Evolutionary conservation across 2,329 filamentous ascomycete species (phyloP).

Genomic region (Arthrinium phaeospermum): DNA sequence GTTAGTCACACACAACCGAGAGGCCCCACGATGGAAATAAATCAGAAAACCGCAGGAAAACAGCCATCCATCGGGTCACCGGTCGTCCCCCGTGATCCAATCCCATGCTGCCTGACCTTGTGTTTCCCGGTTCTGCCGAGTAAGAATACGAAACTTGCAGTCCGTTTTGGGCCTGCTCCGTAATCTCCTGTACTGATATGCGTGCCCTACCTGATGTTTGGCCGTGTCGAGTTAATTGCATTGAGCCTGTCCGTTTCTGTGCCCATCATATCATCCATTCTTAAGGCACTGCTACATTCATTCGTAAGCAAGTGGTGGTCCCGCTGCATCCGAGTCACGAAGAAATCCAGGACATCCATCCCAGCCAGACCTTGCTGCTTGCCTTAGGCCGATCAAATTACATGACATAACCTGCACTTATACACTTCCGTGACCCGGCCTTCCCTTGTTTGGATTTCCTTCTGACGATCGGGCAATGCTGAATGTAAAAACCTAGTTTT

Average conservation of each 20-base stretch:
- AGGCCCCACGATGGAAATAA: background rate
- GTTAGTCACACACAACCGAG: background rate
- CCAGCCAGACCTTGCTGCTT: background rate
- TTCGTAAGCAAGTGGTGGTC: conserved; percentile 8
- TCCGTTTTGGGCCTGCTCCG: background rate
- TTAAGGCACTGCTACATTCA: background rate
- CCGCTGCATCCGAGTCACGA: conserved; percentile 14
- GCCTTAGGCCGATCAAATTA: conserved; percentile 3
- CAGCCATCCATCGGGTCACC: background rate
- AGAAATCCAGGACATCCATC: background rate
- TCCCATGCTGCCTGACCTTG: background rate
- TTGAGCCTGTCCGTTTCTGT: background rate
- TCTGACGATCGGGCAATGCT: conserved; percentile 7
- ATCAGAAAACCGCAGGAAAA: background rate
- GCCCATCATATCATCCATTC: background rate
- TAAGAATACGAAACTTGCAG: background rate
- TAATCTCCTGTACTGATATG: background rate
- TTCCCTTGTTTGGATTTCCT: conserved; percentile 12
- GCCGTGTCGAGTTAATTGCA: background rate
- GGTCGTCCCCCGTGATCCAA: background rate
- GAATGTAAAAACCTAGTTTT: conserved; percentile 13
- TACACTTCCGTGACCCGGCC: conserved; percentile 13
- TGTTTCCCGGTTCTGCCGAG: background rate
- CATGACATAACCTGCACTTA: conserved; percentile 11
- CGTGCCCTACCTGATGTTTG: background rate